phyloP scores from a whole-genome alignment of 177 flowering plant genomes.

The Vitis hybrid region DNA sequence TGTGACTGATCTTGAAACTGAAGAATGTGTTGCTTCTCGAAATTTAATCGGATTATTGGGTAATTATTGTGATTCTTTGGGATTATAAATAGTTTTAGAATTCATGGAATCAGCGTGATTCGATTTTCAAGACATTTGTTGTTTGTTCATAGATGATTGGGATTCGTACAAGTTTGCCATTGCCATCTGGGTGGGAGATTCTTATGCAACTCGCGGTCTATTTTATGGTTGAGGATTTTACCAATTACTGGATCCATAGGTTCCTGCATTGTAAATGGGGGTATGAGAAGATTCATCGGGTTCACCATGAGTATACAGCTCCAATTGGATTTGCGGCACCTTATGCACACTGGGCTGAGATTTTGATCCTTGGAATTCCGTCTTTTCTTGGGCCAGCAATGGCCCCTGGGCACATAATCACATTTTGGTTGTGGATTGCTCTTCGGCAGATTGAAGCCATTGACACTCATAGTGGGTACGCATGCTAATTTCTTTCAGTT shows the following conservation, averaged over 20 bases:
- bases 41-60: too few species aligned
- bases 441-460: constrained; percentile 93
- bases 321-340: constrained; percentile 91
- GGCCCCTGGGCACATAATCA: constrained; percentile 91
- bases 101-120: background rate
- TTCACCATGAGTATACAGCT: constrained; percentile 90
- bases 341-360: constrained; percentile 92
- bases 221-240: constrained; percentile 78
- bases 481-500: constrained; percentile 17
- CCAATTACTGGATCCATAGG: constrained; percentile 94
- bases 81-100: background rate
- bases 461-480: constrained; percentile 96
- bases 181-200: constrained; percentile 86
- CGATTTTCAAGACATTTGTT: background rate
- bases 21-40: too few species aligned
- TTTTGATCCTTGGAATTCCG: constrained; percentile 83
- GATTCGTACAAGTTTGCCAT: constrained; percentile 72
- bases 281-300: constrained; percentile 77
- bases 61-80: background rate
- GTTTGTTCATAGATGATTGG: constrained; percentile 58
- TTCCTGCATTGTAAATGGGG: constrained; percentile 85
- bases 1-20: too few species aligned
- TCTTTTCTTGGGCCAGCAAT: constrained; percentile 89
- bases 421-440: constrained; percentile 89
- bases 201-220: constrained; percentile 70